Base-by-base conservation (phyloP, 2,329 filamentous ascomycete genomes). In the Apiospora koreana region DNA sequence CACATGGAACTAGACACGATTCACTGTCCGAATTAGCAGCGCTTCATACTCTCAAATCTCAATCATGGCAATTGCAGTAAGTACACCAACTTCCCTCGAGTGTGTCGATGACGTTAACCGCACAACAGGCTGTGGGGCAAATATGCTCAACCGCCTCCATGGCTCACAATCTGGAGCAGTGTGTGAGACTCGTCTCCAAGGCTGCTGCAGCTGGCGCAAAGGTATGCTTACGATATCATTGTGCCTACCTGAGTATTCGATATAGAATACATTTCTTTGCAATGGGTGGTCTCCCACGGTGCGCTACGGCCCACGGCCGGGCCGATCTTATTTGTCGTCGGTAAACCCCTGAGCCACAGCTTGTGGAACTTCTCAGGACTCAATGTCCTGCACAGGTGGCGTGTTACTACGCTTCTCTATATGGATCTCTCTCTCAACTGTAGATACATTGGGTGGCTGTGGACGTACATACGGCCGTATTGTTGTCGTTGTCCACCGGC, bases 121-220 rank as follows among this genome's bases (percentile, higher is more conserved):
- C 12, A 70, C 62, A 58, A 38, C 76, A 97, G 94, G 94, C 94
- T 74, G 86, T 97, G 64, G 95, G 94, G 43, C 95, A 98, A 82
- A 89, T 98, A 81, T 95, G 94, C 83, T 95, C 94, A 46, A 97
- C 94, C 71, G 87, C 91, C 72, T 93, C 89, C 73, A 90, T 96
- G 85, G 82, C 88, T 74, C 88, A 92, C 76, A 98, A 98, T 80
- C 89, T 98, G 62, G 84, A 88, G 67, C 92, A 95, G 81, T 97
- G 94, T 81, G 89, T 91, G 72, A 84, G 81, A 50, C 86, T 97
- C 64, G 86, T 96, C 69, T 85, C 86, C 70, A 93, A 92, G 79
- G 94, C 95, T 45, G 90, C 91, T 12, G 84, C 86, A 38, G 91
- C 91, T 70, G 94, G 94, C 62, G 95, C 95, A 69, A 93, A 94